These are phyloP conservation scores for Ustilago trichophora DNA, from an alignment of 1,284 basidiomycete genomes.

Conservation along the genomic window DNA sequence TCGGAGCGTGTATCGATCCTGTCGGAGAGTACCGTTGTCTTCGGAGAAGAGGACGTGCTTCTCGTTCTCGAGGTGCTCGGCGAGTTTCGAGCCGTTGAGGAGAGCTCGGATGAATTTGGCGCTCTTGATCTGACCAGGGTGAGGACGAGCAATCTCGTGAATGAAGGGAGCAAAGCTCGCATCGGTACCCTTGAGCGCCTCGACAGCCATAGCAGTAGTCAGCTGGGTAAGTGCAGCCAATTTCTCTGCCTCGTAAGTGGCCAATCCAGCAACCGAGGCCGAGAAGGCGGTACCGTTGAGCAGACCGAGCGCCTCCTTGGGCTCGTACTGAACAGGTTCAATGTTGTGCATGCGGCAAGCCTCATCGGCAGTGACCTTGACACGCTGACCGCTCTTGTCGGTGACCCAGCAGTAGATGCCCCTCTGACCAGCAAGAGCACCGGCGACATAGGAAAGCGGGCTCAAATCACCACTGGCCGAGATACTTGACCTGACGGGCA, in stretches of 20 bases:
- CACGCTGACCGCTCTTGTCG: conserved; percentile 31
- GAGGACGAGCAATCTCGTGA: conserved; percentile 79
- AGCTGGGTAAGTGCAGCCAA: conserved; percentile 78
- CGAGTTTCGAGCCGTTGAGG: conserved; percentile 78
- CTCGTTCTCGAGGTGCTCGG: conserved; percentile 72
- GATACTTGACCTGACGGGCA: conserved; percentile 84
- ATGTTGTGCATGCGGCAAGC: conserved; percentile 71
- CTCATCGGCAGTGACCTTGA: conserved; percentile 37
- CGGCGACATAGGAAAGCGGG: conserved; percentile 74
- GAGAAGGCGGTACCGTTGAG: conserved; percentile 86
- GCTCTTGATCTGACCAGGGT: conserved; percentile 77
- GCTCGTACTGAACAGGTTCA: conserved; percentile 75
- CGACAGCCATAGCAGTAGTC: conserved; percentile 83
- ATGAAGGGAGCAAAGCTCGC: conserved; percentile 72
- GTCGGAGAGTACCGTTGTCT: conserved; percentile 76
- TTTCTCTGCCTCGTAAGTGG: conserved; percentile 77
- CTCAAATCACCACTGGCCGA: conserved; percentile 76
- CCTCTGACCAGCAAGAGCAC: conserved; percentile 51
- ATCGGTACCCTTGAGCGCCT: conserved; percentile 69
- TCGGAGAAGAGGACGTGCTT: conserved; percentile 74
- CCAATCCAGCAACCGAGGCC: conserved; percentile 69
- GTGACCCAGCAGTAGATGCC: conserved; percentile 51
- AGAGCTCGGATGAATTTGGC: conserved; percentile 43
- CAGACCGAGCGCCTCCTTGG: conserved; percentile 75
- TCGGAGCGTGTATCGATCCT: conserved; percentile 80